These are phyloP conservation scores for Mucor piriformis DNA, from an alignment of 371 early-diverging fungal genomes.

Conservation along the genomic window DNA sequence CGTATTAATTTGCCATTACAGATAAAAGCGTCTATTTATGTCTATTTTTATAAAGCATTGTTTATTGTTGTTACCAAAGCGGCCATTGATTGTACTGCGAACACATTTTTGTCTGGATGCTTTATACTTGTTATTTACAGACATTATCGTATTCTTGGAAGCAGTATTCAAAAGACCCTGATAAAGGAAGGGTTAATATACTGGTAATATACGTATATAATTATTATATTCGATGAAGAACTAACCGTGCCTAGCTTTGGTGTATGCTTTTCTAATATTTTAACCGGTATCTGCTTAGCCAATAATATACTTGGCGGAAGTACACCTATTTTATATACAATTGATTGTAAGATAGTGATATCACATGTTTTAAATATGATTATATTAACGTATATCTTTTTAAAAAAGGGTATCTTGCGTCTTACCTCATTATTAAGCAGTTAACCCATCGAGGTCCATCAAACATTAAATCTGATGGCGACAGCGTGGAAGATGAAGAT, in stretches of 20 bases:
- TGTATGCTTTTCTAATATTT: constrained; percentile 48
- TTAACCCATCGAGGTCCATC: constrained; percentile 28
- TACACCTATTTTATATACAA: constrained; percentile 48
- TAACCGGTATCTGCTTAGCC: constrained; percentile 42
- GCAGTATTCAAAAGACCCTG: constrained; percentile 41
- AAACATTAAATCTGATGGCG: constrained; percentile 4
- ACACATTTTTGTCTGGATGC: constrained; percentile 42
- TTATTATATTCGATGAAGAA: background rate
- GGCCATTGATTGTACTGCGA: constrained; percentile 42
- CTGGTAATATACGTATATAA: constrained; percentile 27
- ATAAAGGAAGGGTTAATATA: constrained; percentile 47
- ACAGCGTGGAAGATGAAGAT: constrained; percentile 24
- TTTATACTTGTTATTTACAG: constrained; percentile 49
- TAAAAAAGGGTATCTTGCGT: constrained; percentile 46
- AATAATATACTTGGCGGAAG: constrained; percentile 38
- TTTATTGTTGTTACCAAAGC: constrained; percentile 43
- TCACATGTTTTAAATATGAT: background rate
- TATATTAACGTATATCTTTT: background rate
- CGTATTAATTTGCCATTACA: background rate
- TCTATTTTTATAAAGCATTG: constrained; percentile 20
- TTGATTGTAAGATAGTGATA: constrained; percentile 41
- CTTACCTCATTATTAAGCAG: constrained; percentile 53
- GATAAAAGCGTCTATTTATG: background rate
- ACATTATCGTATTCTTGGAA: constrained; percentile 42
- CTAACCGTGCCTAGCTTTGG: constrained; percentile 36